phyloP scores from a whole-genome alignment of 129 eudicot genomes.

The Helichrysum umbraculigerum region DNA sequence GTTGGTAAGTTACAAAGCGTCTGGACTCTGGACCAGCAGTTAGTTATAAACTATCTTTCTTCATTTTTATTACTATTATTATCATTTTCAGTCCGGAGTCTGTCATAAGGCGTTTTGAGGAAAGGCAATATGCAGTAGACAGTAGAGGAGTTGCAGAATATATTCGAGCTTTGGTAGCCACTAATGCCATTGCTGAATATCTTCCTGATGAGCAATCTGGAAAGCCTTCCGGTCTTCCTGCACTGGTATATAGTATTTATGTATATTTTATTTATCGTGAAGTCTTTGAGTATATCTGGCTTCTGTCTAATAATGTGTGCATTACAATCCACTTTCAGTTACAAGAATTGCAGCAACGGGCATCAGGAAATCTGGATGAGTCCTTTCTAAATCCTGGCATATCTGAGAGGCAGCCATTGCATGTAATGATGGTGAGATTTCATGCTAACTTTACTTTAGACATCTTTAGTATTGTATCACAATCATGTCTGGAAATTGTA shows the following conservation, averaged over 20 bases:
- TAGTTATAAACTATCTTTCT: neutral
- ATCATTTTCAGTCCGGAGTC: conserved; percentile 63
- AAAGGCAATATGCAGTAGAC: conserved; percentile 82
- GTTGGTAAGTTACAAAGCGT: neutral
- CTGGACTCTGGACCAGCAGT: conserved; percentile 13
- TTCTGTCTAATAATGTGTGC: neutral
- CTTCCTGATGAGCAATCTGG: conserved; percentile 93
- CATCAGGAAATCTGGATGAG: conserved; percentile 84
- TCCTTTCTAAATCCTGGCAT: conserved; percentile 74
- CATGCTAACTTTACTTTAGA: neutral
- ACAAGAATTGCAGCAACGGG: conserved; percentile 85
- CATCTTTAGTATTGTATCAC: conserved; percentile 9
- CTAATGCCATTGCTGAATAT: conserved; percentile 84
- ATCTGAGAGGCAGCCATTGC: conserved; percentile 96
- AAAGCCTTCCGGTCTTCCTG: conserved; percentile 87
- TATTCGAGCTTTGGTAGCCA: conserved; percentile 83
- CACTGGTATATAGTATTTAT: conserved; percentile 45
- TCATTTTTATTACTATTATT: neutral
- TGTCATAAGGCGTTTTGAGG: conserved; percentile 82
- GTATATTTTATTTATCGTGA: neutral
- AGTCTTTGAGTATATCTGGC: neutral
- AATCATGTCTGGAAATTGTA: neutral
- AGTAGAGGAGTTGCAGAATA: conserved; percentile 92
- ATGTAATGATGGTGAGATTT: conserved; percentile 91
- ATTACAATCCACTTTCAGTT: conserved; percentile 42